Evolutionary conservation across 495 filamentous ascomycete species (phyloP).

Genomic region (Aspergillus sclerotioniger): DNA sequence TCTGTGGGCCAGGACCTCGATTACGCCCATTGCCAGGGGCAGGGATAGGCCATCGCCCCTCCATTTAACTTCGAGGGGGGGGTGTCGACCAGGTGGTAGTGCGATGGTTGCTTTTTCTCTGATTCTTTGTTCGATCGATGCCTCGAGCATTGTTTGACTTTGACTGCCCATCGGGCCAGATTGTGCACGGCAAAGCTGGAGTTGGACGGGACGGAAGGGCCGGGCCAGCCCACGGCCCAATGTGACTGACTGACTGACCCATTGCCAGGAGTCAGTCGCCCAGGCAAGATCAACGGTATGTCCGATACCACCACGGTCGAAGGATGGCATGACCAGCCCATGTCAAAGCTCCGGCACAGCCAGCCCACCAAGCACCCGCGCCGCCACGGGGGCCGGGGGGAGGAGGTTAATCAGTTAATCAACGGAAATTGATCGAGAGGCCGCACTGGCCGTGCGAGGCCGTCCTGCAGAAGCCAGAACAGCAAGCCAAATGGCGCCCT

Average conservation of each 20-base stretch:
- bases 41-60: neutral
- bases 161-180: conserved; percentile 2
- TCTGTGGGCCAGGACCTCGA: neutral
- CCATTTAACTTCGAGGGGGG: neutral
- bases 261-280: conserved; percentile 10
- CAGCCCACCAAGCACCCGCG: neutral
- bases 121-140: conserved; percentile 5
- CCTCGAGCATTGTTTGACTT: conserved; percentile 7
- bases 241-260: conserved; percentile 1
- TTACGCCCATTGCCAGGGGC: neutral
- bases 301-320: conserved; percentile 11
- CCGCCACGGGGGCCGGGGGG: neutral
- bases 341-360: neutral
- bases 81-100: neutral
- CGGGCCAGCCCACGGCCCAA: conserved; percentile 33
- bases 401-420: neutral
- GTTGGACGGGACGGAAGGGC: conserved; percentile 44
- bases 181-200: conserved; percentile 15
- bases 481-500: conserved; percentile 22
- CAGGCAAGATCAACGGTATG: conserved; percentile 15
- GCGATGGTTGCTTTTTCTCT: conserved; percentile 9
- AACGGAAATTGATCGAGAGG: neutral
- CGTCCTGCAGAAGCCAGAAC: neutral
- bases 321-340: conserved; percentile 11
- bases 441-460: neutral